Evolutionary conservation across 2,329 filamentous ascomycete species (phyloP).

Genomic region (Pseudogymnoascus verrucosus): DNA sequence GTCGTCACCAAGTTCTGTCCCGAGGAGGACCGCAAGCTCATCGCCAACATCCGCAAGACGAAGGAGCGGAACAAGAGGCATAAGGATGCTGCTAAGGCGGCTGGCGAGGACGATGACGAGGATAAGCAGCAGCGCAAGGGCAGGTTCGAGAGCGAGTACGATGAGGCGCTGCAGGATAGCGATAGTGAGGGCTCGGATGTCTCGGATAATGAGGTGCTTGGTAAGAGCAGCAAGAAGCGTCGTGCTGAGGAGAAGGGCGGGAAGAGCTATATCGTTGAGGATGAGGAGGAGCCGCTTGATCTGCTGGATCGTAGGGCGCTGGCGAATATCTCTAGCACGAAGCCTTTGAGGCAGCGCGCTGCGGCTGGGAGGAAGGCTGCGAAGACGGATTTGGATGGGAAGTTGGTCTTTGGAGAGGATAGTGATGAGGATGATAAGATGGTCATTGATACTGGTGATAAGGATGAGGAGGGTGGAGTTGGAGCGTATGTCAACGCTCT

Average conservation of each 20-base stretch:
- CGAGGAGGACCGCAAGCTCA: conserved; percentile 79
- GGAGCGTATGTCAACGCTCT: conserved; percentile 63
- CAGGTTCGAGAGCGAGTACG: conserved; percentile 85
- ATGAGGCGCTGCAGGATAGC: conserved; percentile 75
- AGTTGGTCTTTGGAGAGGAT: conserved; percentile 62
- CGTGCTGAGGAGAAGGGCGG: conserved; percentile 43
- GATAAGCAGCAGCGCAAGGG: conserved; percentile 45
- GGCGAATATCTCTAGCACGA: conserved; percentile 87
- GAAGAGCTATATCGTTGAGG: conserved; percentile 83
- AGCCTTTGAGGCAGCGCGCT: conserved; percentile 59
- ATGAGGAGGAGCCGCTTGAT: conserved; percentile 90
- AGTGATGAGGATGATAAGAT: conserved; percentile 50
- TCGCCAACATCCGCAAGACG: conserved; percentile 91
- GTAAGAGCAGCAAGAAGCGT: conserved; percentile 37
- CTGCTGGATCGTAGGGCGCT: conserved; percentile 82
- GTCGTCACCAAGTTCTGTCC: conserved; percentile 73
- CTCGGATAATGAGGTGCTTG: conserved; percentile 50
- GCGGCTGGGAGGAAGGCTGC: conserved; percentile 46
- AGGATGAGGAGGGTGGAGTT: conserved; percentile 46
- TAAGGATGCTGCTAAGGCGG: conserved; percentile 61
- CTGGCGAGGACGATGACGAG: conserved; percentile 47
- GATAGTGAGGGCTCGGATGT: conserved; percentile 55
- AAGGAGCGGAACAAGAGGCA: conserved; percentile 86
- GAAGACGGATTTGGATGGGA: conserved; percentile 68
- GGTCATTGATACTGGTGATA: conserved; percentile 51